Evolutionary conservation across 192 early-diverging fungal genomes (phyloP), one percentile per base, ranked within the genome.

Genomic region (Backusella parvicylindrica): DNA sequence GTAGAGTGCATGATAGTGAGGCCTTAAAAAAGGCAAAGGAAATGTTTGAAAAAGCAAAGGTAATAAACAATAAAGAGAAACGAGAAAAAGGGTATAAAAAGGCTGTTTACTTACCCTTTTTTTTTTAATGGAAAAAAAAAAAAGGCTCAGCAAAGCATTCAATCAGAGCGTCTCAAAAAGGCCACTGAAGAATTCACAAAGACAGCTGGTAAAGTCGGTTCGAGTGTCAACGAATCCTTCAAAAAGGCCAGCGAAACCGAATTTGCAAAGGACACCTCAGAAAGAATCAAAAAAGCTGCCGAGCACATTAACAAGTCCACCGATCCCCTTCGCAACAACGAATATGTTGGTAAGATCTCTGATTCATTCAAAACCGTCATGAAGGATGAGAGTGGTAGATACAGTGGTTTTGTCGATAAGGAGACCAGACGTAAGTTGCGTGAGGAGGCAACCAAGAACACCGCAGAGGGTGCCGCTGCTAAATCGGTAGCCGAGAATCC

Each of bases 21-120:
- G 87, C 95, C 33, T 86, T 99, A 81, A 93, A 93, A 79, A 88
- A 89, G 73, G 96, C 98, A 63, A 94, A 92, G 80, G 89, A 93
- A 71, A 84, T 89, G 40, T 89, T 83, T 73, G 81, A 81, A 28
- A 88, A 86, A 69, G 86, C 85, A 33, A 89, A 85, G 82, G 88
- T 85, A 82, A 68, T 40, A 82, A 35, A 82, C 77, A 15, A 80
- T 68, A 3, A 65, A 78, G 40, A 28, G 33, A 43, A 3, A 12
- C 18, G 11, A 43, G 16, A 36, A 18, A 13, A 2, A n/a, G 30
- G 23, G 12, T 23, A 31, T 18, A 6, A 41, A 60, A 30, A n/a
- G n/a, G 1, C 71, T 38, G 7, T 49, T 43, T 69, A 12, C 41
- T n/a, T n/a, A 37, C 23, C 63, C 28, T 49, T n/a, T 35, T 23